Evolutionary conservation across 176 grass and related monocot genomes (phyloP), one percentile per base, ranked within the genome.

Genomic region (Oryza longistaminata): DNA sequence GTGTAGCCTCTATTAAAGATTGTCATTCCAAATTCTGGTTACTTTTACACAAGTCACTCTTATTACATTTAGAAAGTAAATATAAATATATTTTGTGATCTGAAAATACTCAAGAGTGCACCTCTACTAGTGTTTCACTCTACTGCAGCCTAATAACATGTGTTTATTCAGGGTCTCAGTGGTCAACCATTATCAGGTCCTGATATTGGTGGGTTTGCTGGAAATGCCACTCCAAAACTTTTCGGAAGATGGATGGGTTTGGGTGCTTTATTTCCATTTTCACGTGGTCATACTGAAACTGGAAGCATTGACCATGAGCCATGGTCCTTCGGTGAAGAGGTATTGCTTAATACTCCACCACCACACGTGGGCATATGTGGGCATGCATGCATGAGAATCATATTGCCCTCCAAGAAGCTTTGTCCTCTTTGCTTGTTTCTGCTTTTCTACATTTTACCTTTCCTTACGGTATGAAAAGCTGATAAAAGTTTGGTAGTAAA

Each of bases 171-270:
- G 95, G 93, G 95, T 78, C 85, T 98, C 48, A 98, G 95, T 74
- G 95, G 93, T 40, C 95, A 98, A 74, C 96, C 96, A 71, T 92
- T 93, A 15, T 90, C 96, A 62, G 96, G 96, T 74, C 96, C 96
- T 71, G 96, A 98, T 87, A 93, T 98, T 88, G 96, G 96, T 72
- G 96, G 95, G 24, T 98, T 95, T 87, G 93, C 87, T 70, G 96
- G 96, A 81, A 88, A 98, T 83, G 96, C 96, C 7, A 95, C 93
- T 74, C 91, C 96, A 43, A 98, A 85, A 88, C 93, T 98, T 77
- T 98, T 98, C 55, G 96, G 93, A 46, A 91, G 96, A 85, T 98
- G 96, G 96, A 95, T 98, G 91, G 96, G 93, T 71, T 37, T 98
- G 39, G 93, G 91, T 75, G 85, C 93, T 15, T 66, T 98, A 66